These are phyloP conservation scores for Fusarium lateritium DNA, from an alignment of 2,329 filamentous ascomycete genomes.

Conservation along the genomic window DNA sequence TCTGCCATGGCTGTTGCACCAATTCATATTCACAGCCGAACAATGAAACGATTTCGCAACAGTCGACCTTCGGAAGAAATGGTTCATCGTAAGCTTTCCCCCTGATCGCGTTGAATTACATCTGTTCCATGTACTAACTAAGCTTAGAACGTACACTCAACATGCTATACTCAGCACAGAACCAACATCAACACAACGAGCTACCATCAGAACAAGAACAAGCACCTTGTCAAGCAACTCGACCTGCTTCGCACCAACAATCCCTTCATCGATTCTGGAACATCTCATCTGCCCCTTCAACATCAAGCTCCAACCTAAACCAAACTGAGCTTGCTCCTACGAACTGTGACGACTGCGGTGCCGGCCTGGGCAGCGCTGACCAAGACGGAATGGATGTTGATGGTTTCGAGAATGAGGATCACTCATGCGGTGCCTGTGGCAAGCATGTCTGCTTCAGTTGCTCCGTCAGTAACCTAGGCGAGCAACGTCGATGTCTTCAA, in stretches of 20 bases:
- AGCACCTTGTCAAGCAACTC: slow-evolving; percentile 11
- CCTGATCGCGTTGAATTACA: neutral
- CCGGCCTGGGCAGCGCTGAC: slow-evolving; percentile 40
- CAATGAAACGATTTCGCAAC: slow-evolving; percentile 73
- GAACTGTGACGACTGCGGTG: slow-evolving; percentile 70
- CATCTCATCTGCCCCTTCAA: slow-evolving; percentile 59
- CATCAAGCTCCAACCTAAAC: slow-evolving; percentile 42
- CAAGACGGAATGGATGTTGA: slow-evolving; percentile 60
- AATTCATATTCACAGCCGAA: slow-evolving; percentile 68
- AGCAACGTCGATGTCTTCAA: slow-evolving; percentile 66
- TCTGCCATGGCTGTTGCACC: slow-evolving; percentile 55
- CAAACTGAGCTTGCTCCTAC: slow-evolving; percentile 45
- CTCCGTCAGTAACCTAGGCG: slow-evolving; percentile 70
- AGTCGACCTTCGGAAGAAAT: slow-evolving; percentile 69
- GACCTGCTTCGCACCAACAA: slow-evolving; percentile 56
- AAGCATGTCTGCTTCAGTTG: slow-evolving; percentile 73
- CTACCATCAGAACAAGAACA: slow-evolving; percentile 20
- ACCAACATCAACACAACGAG: slow-evolving; percentile 41
- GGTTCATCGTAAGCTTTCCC: slow-evolving; percentile 65
- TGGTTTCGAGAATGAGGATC: slow-evolving; percentile 44
- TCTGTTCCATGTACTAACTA: slow-evolving; percentile 22
- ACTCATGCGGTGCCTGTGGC: slow-evolving; percentile 64
- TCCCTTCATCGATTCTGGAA: slow-evolving; percentile 75
- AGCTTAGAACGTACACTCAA: slow-evolving; percentile 68
- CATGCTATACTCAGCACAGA: slow-evolving; percentile 71